Percentiles rank a stretch among this genome's conserved stretches.
Conservation (phyloP, 805 yeast genomes). For the Metahyphopichia silvanorum region DNA sequence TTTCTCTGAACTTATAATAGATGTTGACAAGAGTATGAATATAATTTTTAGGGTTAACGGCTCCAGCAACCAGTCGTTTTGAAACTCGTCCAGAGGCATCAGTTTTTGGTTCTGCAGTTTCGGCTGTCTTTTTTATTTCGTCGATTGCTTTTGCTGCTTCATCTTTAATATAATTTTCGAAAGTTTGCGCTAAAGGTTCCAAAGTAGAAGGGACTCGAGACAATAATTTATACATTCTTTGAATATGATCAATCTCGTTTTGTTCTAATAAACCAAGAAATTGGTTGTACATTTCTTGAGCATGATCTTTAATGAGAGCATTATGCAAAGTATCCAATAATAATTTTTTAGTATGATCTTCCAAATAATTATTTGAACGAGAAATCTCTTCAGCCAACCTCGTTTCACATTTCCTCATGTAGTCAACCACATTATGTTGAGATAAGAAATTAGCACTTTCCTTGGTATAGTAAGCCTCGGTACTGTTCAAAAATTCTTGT, state of each 20-base stretch:
- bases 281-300: slow-evolving; percentile 71
- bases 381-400: slow-evolving; percentile 81
- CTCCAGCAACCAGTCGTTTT: slow-evolving; percentile 15
- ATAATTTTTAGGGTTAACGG: slow-evolving; percentile 74
- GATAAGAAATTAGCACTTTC: slow-evolving; percentile 68
- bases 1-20: slow-evolving; percentile 61
- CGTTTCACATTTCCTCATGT: slow-evolving; percentile 80
- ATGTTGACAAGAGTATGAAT: slow-evolving; percentile 73
- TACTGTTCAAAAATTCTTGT: slow-evolving; percentile 65
- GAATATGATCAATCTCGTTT: slow-evolving; percentile 67
- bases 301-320: slow-evolving; percentile 76
- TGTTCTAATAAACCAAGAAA: slow-evolving; percentile 73
- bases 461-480: slow-evolving; percentile 60
- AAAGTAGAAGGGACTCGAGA: slow-evolving; percentile 77
- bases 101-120: slow-evolving; percentile 11
- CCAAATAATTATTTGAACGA: slow-evolving; percentile 74
- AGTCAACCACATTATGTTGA: slow-evolving; percentile 82
- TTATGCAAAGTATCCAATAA: slow-evolving; percentile 73
- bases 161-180: slow-evolving; percentile 66
- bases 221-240: slow-evolving; percentile 72
- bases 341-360: slow-evolving; percentile 78
- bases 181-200: slow-evolving; percentile 69
- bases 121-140: slow-evolving; percentile 41
- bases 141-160: slow-evolving; percentile 51
- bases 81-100: slow-evolving; percentile 11